Percentiles rank a stretch among this genome's conserved stretches.
These are phyloP conservation scores for Neonectria punicea DNA, from an alignment of 2,329 filamentous ascomycete species.

Conservation along the genomic window DNA sequence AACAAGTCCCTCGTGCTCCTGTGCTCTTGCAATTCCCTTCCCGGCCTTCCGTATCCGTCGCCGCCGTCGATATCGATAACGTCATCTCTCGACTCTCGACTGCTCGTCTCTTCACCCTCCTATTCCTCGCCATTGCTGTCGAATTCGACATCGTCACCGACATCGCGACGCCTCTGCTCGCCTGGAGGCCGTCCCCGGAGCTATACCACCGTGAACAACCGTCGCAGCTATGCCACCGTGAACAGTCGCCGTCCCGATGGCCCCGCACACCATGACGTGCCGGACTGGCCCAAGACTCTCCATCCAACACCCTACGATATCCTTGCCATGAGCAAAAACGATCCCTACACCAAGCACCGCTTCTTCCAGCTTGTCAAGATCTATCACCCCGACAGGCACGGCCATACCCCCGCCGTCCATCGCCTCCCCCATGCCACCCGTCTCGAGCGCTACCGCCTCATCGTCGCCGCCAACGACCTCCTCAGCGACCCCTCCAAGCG, in stretches of 20 bases:
- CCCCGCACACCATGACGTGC: constrained; percentile 24
- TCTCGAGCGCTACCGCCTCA: constrained; percentile 89
- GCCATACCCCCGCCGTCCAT: constrained; percentile 41
- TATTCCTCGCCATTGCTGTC: constrained; percentile 13
- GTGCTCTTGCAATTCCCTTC: constrained; percentile 37
- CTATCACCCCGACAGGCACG: constrained; percentile 86
- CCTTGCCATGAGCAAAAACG: constrained; percentile 67
- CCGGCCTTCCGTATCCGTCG: constrained; percentile 25
- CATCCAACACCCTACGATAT: constrained; percentile 91
- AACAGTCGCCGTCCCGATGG: constrained; percentile 20
- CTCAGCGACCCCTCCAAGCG: constrained; percentile 84
- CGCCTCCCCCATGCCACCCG: constrained; percentile 66
- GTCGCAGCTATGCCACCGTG: constrained; percentile 38
- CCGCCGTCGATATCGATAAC: constrained; percentile 34
- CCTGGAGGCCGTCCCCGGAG: constrained; percentile 14
- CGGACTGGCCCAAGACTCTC: constrained; percentile 58
- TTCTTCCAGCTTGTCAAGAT: constrained; percentile 95
- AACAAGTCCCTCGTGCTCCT: constrained; percentile 32
- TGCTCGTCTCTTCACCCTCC: constrained; percentile 21
- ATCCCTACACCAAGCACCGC: constrained; percentile 81
- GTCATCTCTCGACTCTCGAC: constrained; percentile 33
- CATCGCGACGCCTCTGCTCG: neutral
- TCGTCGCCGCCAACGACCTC: constrained; percentile 88
- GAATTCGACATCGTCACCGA: neutral
- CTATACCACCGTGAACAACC: constrained; percentile 32